phyloP scores from a whole-genome alignment of 768 basidiomycete species.

The Glaciozyma antarctica region DNA sequence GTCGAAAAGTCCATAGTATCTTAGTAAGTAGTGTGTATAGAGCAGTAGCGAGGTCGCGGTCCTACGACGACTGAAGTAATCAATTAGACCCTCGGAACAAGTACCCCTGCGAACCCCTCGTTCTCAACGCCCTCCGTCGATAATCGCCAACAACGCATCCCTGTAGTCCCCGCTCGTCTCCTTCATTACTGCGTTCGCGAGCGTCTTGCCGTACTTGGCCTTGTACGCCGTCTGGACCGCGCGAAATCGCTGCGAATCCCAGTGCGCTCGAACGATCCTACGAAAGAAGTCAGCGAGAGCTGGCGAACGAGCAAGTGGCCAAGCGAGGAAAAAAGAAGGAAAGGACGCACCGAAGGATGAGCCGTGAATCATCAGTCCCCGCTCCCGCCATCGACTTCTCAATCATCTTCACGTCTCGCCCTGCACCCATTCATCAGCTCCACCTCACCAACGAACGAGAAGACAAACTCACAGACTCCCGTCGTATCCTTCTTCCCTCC shows the following conservation, averaged over 20 bases:
- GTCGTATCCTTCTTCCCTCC: background rate
- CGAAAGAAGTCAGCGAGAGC: too few relatives aligned
- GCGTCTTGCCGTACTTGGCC: background rate
- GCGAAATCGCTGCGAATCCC: background rate
- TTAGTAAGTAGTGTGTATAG: too few relatives aligned
- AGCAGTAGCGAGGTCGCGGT: too few relatives aligned
- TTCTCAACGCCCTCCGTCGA: background rate
- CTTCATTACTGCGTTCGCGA: background rate
- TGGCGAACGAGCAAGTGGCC: too few relatives aligned
- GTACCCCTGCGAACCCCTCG: too few relatives aligned
- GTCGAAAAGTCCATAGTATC: too few relatives aligned
- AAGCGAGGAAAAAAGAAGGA: background rate
- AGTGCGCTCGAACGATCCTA: background rate
- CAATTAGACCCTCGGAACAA: too few relatives aligned
- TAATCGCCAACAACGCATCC: background rate
- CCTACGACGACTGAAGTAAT: too few relatives aligned
- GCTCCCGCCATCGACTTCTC: background rate
- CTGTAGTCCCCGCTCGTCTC: background rate
- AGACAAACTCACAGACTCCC: background rate
- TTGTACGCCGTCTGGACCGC: background rate
- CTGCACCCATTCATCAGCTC: background rate
- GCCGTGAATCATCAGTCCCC: background rate
- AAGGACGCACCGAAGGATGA: background rate
- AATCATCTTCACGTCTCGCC: background rate
- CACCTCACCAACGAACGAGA: background rate